Evolutionary conservation across 2,329 filamentous ascomycete genomes (phyloP), one percentile per base, ranked within the genome.

Genomic region (Colletotrichum paranaense): DNA sequence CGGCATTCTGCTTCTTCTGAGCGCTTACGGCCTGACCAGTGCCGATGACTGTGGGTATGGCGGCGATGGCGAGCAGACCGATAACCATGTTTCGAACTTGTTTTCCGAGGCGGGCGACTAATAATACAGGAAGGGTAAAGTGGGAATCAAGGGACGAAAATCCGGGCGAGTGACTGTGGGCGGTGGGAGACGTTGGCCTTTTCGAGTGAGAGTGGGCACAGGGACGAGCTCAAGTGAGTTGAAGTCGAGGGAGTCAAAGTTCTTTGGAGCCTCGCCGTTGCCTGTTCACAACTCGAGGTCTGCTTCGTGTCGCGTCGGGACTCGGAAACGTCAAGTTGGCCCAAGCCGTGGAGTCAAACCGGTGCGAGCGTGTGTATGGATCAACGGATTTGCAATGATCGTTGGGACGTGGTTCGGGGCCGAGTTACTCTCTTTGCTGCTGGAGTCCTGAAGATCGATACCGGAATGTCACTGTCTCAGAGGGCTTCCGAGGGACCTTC

Each of bases 1-100:
- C 83, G 8, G 82, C 81, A 75, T 90, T 87, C 77, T 88, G 84
- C 78, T 86, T 87, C 81, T 90, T 89, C 79, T 90, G 87, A 3
- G 88, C 88, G 77, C 88, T 88, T 74, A 90, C 82, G 7, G 87
- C 88, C 76, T 90, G 82, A 55, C 86, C 87, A 22, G 89, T 87
- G 9, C 88, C 88, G 55, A 88, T 89, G 53, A 88, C 86, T 14
- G 88, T 89, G 59, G 88, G 88, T 75, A 90, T 90, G 55, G 86
- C 82, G 60, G 85, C 80, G 67, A 90, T 81, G 64, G 86, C 81
- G 22, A 90, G 82, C n/a, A 90, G 79, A 30, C 88, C 88, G 68
- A 90, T 83, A 55, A 87, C 84, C 85, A 88, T 87, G 60, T 66
- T 78, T 62, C 26, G 60, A 64, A 49, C n/a, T 49, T 49, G 7